A percentile compares a stretch with the other conserved stretches of the same genome.
Evolutionary conservation across 2,329 filamentous ascomycete species (phyloP).

Genomic region (Coniochaeta sp.): DNA sequence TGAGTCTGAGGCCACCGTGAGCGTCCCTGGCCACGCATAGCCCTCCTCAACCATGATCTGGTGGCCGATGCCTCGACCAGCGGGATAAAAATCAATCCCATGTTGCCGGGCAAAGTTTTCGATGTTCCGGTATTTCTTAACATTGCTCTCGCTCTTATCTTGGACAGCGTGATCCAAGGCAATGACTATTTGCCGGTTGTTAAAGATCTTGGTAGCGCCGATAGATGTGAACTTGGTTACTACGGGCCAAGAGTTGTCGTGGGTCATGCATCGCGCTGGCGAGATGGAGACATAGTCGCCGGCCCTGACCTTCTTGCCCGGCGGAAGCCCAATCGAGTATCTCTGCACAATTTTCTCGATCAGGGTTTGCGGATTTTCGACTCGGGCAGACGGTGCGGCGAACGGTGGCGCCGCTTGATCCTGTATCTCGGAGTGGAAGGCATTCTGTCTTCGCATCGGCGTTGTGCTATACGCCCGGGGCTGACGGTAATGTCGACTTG

Average conservation of each 20-base stretch:
- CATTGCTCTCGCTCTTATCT: constrained; percentile 69
- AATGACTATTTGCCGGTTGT: constrained; percentile 70
- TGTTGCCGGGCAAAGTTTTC: constrained; percentile 75
- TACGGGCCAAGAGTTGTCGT: not conserved
- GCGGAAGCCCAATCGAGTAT: not conserved
- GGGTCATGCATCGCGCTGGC: not conserved
- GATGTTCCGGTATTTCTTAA: constrained; percentile 78
- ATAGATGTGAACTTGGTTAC: not conserved
- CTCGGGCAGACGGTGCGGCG: not conserved
- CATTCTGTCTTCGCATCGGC: not conserved
- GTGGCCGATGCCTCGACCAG: constrained; percentile 78
- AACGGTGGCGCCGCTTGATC: not conserved
- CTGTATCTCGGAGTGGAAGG: not conserved
- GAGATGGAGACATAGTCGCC: not conserved
- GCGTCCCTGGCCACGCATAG: constrained; percentile 73
- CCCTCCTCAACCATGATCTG: constrained; percentile 77
- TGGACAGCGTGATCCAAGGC: constrained; percentile 86
- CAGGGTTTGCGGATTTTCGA: not conserved
- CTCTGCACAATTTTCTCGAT: not conserved
- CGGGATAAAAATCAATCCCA: constrained; percentile 66
- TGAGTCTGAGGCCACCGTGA: constrained; percentile 71
- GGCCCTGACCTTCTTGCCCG: not conserved
- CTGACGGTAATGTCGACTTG: not conserved
- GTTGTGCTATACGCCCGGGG: not conserved
- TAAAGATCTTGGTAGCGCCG: constrained; percentile 58